Evolutionary conservation across 2,329 filamentous ascomycete species (phyloP).

Genomic region (Penicillium sp.): DNA sequence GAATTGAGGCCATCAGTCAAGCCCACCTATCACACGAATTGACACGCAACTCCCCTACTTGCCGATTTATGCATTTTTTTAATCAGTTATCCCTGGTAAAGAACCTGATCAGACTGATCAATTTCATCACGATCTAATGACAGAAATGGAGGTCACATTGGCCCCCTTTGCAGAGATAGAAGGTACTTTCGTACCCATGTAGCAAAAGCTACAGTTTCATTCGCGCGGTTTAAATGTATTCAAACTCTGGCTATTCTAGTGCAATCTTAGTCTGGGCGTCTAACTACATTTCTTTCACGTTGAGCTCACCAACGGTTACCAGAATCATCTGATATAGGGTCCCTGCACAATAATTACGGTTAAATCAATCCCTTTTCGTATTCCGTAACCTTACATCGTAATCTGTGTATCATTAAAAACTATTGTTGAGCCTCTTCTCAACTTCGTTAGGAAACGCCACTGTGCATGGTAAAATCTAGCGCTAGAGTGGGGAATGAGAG

Average conservation of each 20-base stretch:
- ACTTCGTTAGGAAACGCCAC: not conserved
- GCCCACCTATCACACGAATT: not conserved
- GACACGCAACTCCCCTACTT: not conserved
- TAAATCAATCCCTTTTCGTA: not conserved
- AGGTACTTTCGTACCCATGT: not conserved
- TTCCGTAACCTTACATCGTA: not conserved
- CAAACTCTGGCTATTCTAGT: not conserved
- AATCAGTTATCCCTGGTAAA: not conserved
- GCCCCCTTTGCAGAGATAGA: too few relatives aligned
- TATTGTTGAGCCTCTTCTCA: not conserved
- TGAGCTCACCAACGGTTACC: not conserved
- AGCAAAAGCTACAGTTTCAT: not conserved
- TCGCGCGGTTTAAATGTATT: not conserved
- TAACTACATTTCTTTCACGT: not conserved
- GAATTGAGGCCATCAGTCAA: not conserved
- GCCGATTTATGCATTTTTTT: not conserved
- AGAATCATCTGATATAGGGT: not conserved
- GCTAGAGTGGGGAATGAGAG: not conserved
- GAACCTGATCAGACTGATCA: not conserved
- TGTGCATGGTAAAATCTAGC: not conserved
- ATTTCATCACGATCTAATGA: not conserved
- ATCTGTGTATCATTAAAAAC: not conserved
- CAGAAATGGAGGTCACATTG: too few relatives aligned
- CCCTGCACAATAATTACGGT: not conserved
- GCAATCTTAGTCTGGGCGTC: not conserved